Evolutionary conservation across 495 filamentous ascomycete species (phyloP).

Genomic region (Neurospora sp.): DNA sequence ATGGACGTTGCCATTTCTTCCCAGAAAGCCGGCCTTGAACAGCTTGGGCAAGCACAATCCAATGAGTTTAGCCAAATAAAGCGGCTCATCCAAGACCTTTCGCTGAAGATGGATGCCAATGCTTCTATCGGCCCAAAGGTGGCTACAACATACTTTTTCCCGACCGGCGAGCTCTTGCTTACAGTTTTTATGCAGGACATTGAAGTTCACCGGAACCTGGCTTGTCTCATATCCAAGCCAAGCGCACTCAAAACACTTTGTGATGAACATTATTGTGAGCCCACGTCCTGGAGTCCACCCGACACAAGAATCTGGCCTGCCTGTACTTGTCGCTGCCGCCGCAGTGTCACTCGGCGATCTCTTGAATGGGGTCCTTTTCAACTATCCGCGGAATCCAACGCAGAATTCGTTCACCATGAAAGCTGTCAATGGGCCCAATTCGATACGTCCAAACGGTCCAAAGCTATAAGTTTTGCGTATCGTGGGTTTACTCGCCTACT

Average conservation of each 20-base stretch:
- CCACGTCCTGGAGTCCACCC: not conserved
- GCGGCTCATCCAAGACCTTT: not conserved
- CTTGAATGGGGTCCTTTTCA: not conserved
- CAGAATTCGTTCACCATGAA: not conserved
- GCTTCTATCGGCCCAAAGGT: not conserved
- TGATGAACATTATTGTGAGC: not conserved
- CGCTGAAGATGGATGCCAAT: not conserved
- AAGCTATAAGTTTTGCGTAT: not conserved
- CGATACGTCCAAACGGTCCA: not conserved
- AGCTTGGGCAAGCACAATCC: not conserved
- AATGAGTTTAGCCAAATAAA: not conserved
- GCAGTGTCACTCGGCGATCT: not conserved
- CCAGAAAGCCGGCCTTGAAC: not conserved
- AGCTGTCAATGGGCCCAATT: not conserved
- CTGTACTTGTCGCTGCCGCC: not conserved
- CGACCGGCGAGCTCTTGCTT: not conserved
- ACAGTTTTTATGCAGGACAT: not conserved
- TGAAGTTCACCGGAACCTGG: not conserved
- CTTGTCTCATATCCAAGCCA: not conserved
- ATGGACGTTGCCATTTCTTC: not conserved
- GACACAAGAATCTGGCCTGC: not conserved
- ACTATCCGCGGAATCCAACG: not conserved
- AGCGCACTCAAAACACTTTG: not conserved
- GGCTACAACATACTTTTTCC: not conserved
- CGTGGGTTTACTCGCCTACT: not conserved